phyloP scores from a whole-genome alignment of 2,329 filamentous ascomycete genomes.

The Talaromyces albobiverticillius region DNA sequence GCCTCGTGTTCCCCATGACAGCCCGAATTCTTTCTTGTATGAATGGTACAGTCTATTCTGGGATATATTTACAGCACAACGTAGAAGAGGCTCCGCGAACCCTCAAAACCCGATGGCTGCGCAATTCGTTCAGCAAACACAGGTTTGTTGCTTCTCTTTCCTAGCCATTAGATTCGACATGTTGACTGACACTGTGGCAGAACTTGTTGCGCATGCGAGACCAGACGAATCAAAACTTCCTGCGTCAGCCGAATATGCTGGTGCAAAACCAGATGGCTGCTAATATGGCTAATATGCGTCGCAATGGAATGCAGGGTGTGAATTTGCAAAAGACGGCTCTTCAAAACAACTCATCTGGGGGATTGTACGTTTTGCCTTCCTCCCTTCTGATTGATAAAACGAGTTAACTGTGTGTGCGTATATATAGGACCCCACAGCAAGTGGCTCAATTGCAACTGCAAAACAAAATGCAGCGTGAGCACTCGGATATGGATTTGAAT shows the following conservation, averaged over 20 bases:
- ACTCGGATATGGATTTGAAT: conserved; percentile 81
- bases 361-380: conserved; percentile 34
- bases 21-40: conserved; percentile 81
- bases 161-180: background rate
- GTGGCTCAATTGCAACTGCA: conserved; percentile 66
- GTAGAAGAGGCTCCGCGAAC: conserved; percentile 66
- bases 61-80: conserved; percentile 88
- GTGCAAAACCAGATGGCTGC: conserved; percentile 54
- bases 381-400: background rate
- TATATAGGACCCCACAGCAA: conserved; percentile 57
- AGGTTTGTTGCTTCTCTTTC: conserved; percentile 53
- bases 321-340: conserved; percentile 69
- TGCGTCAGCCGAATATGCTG: conserved; percentile 66
- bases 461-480: conserved; percentile 75
- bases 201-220: conserved; percentile 68
- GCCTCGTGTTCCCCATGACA: conserved; percentile 55
- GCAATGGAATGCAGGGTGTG: conserved; percentile 35
- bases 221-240: conserved; percentile 71
- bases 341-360: conserved; percentile 60
- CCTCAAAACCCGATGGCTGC: conserved; percentile 59
- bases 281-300: conserved; percentile 64
- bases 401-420: background rate
- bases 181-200: conserved; percentile 39
- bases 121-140: conserved; percentile 77
- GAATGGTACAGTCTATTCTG: conserved; percentile 98